Base-by-base conservation (phyloP, 108 stramenopile genomes). In the Mayamaea pseudoterrestris region DNA sequence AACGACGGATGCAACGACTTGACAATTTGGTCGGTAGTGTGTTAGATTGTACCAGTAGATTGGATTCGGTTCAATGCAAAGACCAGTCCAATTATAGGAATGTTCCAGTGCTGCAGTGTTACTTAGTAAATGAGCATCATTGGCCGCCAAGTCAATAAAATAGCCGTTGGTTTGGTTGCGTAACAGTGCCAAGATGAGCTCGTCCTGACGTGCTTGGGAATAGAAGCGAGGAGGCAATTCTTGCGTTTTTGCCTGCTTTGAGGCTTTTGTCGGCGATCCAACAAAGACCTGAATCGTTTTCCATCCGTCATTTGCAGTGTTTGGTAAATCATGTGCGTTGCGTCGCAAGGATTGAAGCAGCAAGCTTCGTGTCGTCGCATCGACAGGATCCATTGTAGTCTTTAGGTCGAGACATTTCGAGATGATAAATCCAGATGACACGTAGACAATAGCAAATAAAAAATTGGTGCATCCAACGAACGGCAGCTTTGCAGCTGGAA, bases 91-190 rank as follows among this genome's bases (percentile, higher is more conserved):
- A 55, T 37, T 24, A 31, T 54, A 28, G 58, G 48, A 21, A 44
- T 55, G 30, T 42, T 12, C 23, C 68, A 36, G 24, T 20, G 40
- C 47, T 16, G 11, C 69, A 21, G 78, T 66, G 41, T 80, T 79
- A 29, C 55, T 61, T 18, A 61, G 37, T 1, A 28, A 13, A 2
- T 47, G 52, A 14, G 78, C 70, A 41, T 80, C 67, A 42, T 80
- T 74, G 26, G 78, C 63, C 1, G 78, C 78, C 39, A 80, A 42
- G 56, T 80, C 78, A 7, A 80, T 35, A 50, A 74, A 80, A 35
- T 45, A 80, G 12, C 74, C 69, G 5, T 63, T 37, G 14, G 36
- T 48, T 41, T 70, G 59, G 17, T 50, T 53, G 17, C 47, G 13
- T 24, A 75, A 45, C 32, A 75, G 47, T 18, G 32, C 44, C 4